These are phyloP conservation scores for Arctium minus DNA, from an alignment of 129 eudicot species.

Conservation along the genomic window DNA sequence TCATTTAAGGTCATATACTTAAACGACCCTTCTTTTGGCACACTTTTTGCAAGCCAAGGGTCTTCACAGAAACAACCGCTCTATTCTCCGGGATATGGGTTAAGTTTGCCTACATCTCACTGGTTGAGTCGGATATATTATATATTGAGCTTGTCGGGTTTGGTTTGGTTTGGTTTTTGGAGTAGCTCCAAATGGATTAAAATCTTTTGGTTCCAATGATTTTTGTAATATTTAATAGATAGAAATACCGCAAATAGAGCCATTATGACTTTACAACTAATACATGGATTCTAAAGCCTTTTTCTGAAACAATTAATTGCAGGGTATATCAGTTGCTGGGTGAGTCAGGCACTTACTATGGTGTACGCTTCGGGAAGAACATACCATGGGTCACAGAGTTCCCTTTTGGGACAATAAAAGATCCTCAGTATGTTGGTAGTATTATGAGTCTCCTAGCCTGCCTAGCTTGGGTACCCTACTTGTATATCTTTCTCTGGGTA, in stretches of 20 bases:
- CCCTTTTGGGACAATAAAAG: constrained; percentile 79
- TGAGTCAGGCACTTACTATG: constrained; percentile 92
- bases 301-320: constrained; percentile 2
- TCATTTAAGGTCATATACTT: too few relatives aligned
- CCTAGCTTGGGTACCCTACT: constrained; percentile 74
- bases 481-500: constrained; percentile 72
- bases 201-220: not conserved
- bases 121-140: too few relatives aligned
- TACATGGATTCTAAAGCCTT: not conserved
- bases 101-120: too few relatives aligned
- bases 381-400: constrained; percentile 92
- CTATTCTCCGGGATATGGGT: too few relatives aligned
- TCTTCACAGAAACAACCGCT: too few relatives aligned
- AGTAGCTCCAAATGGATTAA: too few relatives aligned
- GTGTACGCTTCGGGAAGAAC: constrained; percentile 91
- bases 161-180: too few relatives aligned
- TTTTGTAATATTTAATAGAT: not conserved
- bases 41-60: too few relatives aligned
- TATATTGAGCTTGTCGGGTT: too few relatives aligned
- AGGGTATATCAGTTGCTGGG: constrained; percentile 96
- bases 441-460: constrained; percentile 83
- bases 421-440: constrained; percentile 95
- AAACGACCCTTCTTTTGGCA: too few relatives aligned
- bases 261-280: not conserved
- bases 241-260: too few relatives aligned